Evolutionary conservation across 1,284 basidiomycete genomes (phyloP).

Genomic region (Ganoderma resinaceum): DNA sequence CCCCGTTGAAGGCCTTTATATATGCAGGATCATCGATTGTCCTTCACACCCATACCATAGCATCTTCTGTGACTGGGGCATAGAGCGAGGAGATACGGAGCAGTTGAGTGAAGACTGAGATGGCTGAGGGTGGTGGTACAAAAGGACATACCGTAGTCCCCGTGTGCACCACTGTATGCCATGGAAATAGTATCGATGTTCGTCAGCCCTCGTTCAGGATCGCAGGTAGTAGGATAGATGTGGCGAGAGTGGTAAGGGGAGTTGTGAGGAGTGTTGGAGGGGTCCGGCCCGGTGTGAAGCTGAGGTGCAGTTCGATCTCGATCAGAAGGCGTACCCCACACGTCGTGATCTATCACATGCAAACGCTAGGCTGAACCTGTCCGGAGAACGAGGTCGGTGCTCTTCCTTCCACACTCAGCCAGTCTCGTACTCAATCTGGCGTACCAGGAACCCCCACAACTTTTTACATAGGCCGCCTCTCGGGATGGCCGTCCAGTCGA

Average conservation of each 20-base stretch:
- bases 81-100: background rate
- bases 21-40: background rate
- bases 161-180: no score
- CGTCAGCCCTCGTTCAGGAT: background rate
- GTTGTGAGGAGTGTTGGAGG: no score
- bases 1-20: background rate
- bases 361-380: background rate
- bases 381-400: background rate
- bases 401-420: background rate
- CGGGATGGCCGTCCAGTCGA: constrained; percentile 40
- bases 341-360: constrained; percentile 17
- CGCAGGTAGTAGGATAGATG: background rate
- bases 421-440: background rate
- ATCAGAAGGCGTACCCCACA: constrained; percentile 2
- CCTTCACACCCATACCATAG: background rate
- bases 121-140: no score
- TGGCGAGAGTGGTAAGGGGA: background rate
- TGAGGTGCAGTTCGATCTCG: background rate
- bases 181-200: no score
- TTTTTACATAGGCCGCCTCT: background rate
- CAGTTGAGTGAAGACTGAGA: background rate
- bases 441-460: background rate
- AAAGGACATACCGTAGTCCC: no score
- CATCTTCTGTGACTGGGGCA: background rate
- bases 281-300: background rate